Evolutionary conservation across 352 stramenopile genomes (phyloP).

Genomic region (Globisporangium iwayamae): DNA sequence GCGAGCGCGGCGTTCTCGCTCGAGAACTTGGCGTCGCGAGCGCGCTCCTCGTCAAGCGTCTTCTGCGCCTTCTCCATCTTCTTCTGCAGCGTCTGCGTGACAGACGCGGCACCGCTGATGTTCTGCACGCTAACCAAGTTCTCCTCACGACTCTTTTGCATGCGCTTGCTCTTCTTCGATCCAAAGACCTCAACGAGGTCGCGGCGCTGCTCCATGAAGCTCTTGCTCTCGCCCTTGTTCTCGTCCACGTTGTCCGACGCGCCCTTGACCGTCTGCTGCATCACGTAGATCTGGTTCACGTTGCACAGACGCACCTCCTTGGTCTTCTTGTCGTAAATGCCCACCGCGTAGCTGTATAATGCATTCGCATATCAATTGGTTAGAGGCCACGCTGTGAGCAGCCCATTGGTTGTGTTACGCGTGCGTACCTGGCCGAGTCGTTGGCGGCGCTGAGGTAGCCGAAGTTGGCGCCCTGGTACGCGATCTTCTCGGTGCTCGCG

Average conservation of each 20-base stretch:
- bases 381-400: neutral
- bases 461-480: slow-evolving; percentile 85
- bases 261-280: slow-evolving; percentile 81
- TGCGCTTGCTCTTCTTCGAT: slow-evolving; percentile 82
- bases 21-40: slow-evolving; percentile 51
- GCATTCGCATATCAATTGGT: neutral
- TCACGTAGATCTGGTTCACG: slow-evolving; percentile 81
- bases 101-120: slow-evolving; percentile 63
- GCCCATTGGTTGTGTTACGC: neutral
- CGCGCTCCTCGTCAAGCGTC: slow-evolving; percentile 43
- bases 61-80: slow-evolving; percentile 61
- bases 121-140: slow-evolving; percentile 79
- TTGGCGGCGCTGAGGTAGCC: slow-evolving; percentile 70
- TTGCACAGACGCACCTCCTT: slow-evolving; percentile 74
- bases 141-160: slow-evolving; percentile 79
- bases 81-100: slow-evolving; percentile 72
- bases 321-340: slow-evolving; percentile 74
- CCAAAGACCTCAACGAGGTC: slow-evolving; percentile 80
- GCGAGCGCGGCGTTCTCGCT: slow-evolving; percentile 50
- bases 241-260: slow-evolving; percentile 64
- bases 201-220: slow-evolving; percentile 60
- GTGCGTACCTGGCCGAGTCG: slow-evolving; percentile 64
- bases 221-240: slow-evolving; percentile 54
- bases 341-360: slow-evolving; percentile 52
- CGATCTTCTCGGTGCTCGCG: slow-evolving; percentile 71